Percentiles rank a stretch among this genome's conserved stretches.
Evolutionary conservation across 345 rosid species (phyloP).

Genomic region (Mallotus nudiflorus): DNA sequence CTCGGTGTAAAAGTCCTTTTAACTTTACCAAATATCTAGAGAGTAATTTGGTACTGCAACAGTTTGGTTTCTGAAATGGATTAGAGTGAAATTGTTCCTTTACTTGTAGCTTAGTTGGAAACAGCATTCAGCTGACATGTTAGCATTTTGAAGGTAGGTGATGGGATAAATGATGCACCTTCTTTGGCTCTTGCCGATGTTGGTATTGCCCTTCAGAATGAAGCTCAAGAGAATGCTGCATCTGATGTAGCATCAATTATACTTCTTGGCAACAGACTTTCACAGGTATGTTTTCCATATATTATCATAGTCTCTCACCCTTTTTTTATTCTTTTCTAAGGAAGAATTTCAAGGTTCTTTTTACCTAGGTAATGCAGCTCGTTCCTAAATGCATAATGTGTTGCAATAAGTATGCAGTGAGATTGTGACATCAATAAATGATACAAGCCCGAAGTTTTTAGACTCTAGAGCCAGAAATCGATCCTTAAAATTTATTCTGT

Average conservation of each 20-base stretch:
- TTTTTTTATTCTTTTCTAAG: too few relatives aligned
- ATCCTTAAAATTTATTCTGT: not conserved
- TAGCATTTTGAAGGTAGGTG: constrained; percentile 66
- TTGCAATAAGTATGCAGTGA: not conserved
- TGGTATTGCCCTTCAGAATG: constrained; percentile 83
- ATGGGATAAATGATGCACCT: constrained; percentile 97
- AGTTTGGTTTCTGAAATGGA: not conserved
- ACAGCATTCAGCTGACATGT: constrained; percentile 15
- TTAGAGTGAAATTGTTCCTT: not conserved
- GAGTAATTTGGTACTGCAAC: constrained; percentile 4
- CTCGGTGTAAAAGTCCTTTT: not conserved
- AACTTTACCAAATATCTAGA: not conserved
- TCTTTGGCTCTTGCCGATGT: constrained; percentile 91
- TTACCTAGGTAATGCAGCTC: not conserved
- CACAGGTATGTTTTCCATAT: constrained; percentile 53
- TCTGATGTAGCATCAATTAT: constrained; percentile 86
- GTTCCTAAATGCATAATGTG: not conserved
- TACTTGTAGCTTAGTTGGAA: constrained; percentile 9
- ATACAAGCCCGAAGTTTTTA: not conserved
- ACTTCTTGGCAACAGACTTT: constrained; percentile 82
- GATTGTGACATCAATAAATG: not conserved
- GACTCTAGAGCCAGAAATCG: not conserved
- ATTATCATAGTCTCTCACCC: not conserved
- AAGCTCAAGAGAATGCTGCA: constrained; percentile 93
- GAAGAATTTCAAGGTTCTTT: not conserved